These are phyloP conservation scores for Phanerodontia chrysosporium DNA, from an alignment of 768 basidiomycete genomes.

Conservation along the genomic window DNA sequence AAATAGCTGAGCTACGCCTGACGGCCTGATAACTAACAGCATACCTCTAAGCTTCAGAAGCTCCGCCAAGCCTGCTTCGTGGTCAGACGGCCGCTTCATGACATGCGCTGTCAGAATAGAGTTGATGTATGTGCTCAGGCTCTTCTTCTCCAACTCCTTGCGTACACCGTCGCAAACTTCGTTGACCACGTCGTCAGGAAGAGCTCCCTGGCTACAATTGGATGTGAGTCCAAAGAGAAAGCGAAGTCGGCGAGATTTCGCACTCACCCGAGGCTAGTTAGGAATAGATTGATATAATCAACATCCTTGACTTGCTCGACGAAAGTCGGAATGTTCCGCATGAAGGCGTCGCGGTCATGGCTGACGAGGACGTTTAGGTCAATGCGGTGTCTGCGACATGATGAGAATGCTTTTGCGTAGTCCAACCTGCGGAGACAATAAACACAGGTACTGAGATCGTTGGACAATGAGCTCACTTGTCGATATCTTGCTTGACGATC, in stretches of 20 bases:
- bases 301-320: conserved; percentile 85
- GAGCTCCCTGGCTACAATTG: conserved; percentile 55
- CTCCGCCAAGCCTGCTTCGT: conserved; percentile 76
- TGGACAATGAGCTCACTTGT: conserved; percentile 46
- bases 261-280: conserved; percentile 77
- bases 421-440: conserved; percentile 44
- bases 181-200: conserved; percentile 54
- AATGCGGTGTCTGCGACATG: conserved; percentile 90
- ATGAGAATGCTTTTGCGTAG: conserved; percentile 84
- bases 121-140: conserved; percentile 80
- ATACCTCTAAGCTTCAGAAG: conserved; percentile 77
- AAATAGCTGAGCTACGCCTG: neutral
- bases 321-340: conserved; percentile 57
- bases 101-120: conserved; percentile 90
- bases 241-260: neutral
- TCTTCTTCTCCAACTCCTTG: conserved; percentile 61
- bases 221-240: conserved; percentile 3
- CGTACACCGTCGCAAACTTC: conserved; percentile 77
- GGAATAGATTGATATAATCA: conserved; percentile 89
- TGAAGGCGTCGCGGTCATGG: conserved; percentile 66
- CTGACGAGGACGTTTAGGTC: conserved; percentile 89
- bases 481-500: conserved; percentile 72
- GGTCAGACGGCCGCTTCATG: conserved; percentile 86
- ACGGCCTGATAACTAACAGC: neutral
- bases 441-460: neutral